Base-by-base conservation (phyloP, 225 moss, liverwort and hornwort genomes). In the Straminergon stramineum region DNA sequence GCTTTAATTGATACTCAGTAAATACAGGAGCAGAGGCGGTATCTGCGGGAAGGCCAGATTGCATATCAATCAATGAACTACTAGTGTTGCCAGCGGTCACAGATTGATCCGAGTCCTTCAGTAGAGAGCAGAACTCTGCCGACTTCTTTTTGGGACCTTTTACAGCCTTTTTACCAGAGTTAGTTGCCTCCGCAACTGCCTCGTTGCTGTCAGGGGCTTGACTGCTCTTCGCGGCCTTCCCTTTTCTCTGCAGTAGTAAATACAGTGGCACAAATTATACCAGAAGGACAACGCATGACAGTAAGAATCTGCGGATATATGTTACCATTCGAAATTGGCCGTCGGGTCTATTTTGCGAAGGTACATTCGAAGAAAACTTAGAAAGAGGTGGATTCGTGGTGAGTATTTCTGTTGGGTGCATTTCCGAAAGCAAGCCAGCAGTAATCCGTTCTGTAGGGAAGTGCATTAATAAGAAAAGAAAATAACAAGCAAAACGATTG, bases 1-100 rank as follows among this genome's bases (percentile, higher is more conserved):
- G 96, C 95, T 96, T 96, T 83, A 96, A 89, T 84, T 96, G 96
- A 90, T 97, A 96, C 35, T 96, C 97, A 78, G 95, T 92, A 88
- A 95, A 96, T 52, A 91, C 90, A 69, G 93, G 89, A 73, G 66
- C 89, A 76, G 86, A 88, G 73, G 87, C 73, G 31, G 90, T 63
- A 62, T 92, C 92, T 45, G 95, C 90, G 86, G 94, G 75, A 80
- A 82, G 87, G 32, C 87, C 86, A 83, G 92, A 77, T 88, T 91
- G 92, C 86, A 89, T 61, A 92, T 92, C 91, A 92, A 68, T 88
- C 88, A 92, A 91, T 57, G 91, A 89, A 83, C 91, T 88, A 71
- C 94, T 92, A 85, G 91, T 78, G 78, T 68, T 84, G 82, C 90
- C 92, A 88, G 91, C 82, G 85, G 86, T 89, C 57, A 81, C 84